Base-by-base conservation (phyloP, 371 early-diverging fungal species). In the Rhizomucor miehei region DNA sequence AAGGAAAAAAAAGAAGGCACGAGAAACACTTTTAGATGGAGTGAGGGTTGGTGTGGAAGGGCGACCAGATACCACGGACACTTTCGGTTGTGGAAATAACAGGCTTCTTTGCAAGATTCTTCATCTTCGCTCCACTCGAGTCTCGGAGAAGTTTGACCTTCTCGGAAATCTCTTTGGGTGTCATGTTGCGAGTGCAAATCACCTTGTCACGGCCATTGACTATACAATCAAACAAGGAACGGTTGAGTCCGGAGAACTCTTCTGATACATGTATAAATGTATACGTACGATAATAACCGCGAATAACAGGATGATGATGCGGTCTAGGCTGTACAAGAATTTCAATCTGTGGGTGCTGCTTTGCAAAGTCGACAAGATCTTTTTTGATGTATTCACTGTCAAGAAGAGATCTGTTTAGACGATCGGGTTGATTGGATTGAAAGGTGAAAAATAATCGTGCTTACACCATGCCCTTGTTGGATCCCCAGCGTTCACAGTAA, bases 21-120 rank as follows among this genome's bases (percentile, higher is more conserved):
- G 51, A 57, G n/a, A 43, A 39, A 23, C 41, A 34, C 20, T 52
- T 35, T 29, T 80, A 87, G 56, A 87, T 84, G 48, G 80, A 69
- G 60, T 87, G 86, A 48, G 82, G 84, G 52, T 80, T 72, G 44
- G 85, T 67, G 55, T 90, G 86, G 84, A 92, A 92, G 36, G 92
- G 91, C 54, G 90, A 89, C 89, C 90, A 92, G 52, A 91, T 89
- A 49, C 91, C 92, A 54, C 92, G 85, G n/a, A 92, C 89, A 55
- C 88, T 88, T 44, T 81, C 83, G 38, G 87, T 89, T 17, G 88
- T 85, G 14, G 90, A 91, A 50, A 89, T 77, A 25, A 91, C 90
- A 37, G 87, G 86, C 58, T 77, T 83, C 74, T 89, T 88, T 63
- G 86, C 78, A 45, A 80, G 66, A 51, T 79, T 77, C 51, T 68